phyloP scores from a whole-genome alignment of 2,329 filamentous ascomycete species.

The Neopestalotiopsis sp. region DNA sequence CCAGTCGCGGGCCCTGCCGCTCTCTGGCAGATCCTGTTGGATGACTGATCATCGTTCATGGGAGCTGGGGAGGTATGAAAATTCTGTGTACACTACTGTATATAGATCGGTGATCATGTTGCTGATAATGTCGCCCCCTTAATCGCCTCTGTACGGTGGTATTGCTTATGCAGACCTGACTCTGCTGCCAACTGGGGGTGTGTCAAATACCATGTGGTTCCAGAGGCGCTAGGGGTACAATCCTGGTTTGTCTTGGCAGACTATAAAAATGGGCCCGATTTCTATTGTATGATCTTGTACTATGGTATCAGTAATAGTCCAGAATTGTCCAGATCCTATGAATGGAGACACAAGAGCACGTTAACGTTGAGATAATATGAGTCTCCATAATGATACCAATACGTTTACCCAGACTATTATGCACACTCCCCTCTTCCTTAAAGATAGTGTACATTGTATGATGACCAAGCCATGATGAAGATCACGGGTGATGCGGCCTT shows the following conservation, averaged over 20 bases:
- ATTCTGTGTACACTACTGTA: not conserved
- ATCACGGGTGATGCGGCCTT: not conserved
- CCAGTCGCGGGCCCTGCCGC: not conserved
- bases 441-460: too few relatives aligned
- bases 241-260: not conserved
- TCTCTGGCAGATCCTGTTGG: not conserved
- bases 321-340: not conserved
- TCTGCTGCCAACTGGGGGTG: not conserved
- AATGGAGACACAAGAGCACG: not conserved
- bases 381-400: not conserved
- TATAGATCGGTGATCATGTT: not conserved
- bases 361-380: not conserved
- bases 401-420: not conserved
- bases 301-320: not conserved
- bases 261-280: not conserved
- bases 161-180: not conserved
- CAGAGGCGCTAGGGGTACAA: not conserved
- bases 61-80: not conserved
- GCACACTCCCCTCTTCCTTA: not conserved
- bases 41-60: not conserved
- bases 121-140: not conserved
- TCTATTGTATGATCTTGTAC: not conserved
- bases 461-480: not conserved
- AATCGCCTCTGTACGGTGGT: not conserved
- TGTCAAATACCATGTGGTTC: not conserved